Evolutionary conservation across 129 eudicot species (phyloP).

Genomic region (Oenanthe sinensis): DNA sequence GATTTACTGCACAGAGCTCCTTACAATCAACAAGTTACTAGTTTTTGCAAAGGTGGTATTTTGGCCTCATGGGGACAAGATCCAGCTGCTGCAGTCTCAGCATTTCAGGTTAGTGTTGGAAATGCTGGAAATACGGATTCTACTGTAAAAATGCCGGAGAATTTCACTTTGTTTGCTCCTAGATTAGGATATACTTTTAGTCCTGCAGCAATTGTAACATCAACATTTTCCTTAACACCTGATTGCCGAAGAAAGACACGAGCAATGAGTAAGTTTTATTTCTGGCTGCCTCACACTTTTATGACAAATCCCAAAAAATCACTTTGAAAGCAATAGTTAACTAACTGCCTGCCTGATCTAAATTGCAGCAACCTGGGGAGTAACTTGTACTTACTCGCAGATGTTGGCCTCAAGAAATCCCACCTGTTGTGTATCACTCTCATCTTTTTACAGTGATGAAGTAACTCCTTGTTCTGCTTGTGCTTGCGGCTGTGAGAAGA

Average conservation of each 20-base stretch:
- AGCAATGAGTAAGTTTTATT: slow-evolving; percentile 34
- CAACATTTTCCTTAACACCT: slow-evolving; percentile 27
- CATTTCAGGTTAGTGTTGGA: slow-evolving; percentile 36
- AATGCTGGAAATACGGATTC: slow-evolving; percentile 23
- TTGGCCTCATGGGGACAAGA: slow-evolving; percentile 33
- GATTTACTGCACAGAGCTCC: slow-evolving; percentile 31
- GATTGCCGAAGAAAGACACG: slow-evolving; percentile 27
- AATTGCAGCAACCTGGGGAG: slow-evolving; percentile 45
- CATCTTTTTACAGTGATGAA: slow-evolving; percentile 41
- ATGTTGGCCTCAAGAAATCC: slow-evolving; percentile 37
- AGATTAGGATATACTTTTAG: slow-evolving; percentile 32
- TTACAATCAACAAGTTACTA: slow-evolving; percentile 28
- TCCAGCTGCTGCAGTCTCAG: slow-evolving; percentile 17
- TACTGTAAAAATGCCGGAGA: slow-evolving; percentile 27
- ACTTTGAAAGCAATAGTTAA: neutral
- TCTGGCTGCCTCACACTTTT: neutral
- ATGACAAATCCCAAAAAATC: neutral
- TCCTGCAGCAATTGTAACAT: slow-evolving; percentile 25
- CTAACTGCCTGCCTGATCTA: neutral
- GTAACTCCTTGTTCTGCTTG: slow-evolving; percentile 49
- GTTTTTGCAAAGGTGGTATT: slow-evolving; percentile 39
- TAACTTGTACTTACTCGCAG: slow-evolving; percentile 44
- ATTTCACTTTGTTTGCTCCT: slow-evolving; percentile 29
- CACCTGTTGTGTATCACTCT: slow-evolving; percentile 41
- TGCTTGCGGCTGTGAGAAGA: slow-evolving; percentile 40